Base-by-base conservation (phyloP, 352 stramenopile genomes). In the Phytophthora pistaciae region DNA sequence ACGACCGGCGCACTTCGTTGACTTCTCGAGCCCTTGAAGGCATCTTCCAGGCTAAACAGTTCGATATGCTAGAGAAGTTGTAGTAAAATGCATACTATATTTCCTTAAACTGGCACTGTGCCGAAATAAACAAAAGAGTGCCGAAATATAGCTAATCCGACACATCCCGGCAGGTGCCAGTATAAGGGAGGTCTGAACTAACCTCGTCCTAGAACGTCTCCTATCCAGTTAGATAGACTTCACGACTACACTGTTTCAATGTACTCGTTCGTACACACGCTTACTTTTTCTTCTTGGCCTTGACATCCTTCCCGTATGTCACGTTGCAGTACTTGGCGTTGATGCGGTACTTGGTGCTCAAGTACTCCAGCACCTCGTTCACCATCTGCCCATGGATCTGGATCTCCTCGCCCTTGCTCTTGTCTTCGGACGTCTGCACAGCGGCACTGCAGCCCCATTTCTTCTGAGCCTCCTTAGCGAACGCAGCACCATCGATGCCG, bases 391-490 rank as follows among this genome's bases (percentile, higher is more conserved):
- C 90, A 68, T 94, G 87, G 18, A 96, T 70, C 48, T 88, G 81
- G 64, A 96, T 88, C 69, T 96, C 87, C 27, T 94, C 80, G 1
- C 77, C 77, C 25, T 84, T 86, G 44, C 76, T 79, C 70, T 94
- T 94, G 56, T 93, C 85, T 20, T 84, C 70, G 0, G 77, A 84
- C 14, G 70, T 3, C 48, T 88, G 81, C 40, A 83, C 64, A 23
- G 84, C 72, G 23, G 87, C 89, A 56, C 84, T 92, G 64, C 84
- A 95, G 16, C 88, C 90, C 88, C 88, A 96, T 50, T 91, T 94
- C 65, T 94, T 94, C 55, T 94, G 87, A 3, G 70, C 85, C 14
- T 96, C 90, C 60, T 92, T 93, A n/a, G 77, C 83, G 68, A 95
- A 94, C 7, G 71, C 62, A 5, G 74, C 64, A 18, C 82, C 83